Evolutionary conservation across 176 grass and related monocot genomes (phyloP).

Genomic region (Chrysopogon serrulatus): DNA sequence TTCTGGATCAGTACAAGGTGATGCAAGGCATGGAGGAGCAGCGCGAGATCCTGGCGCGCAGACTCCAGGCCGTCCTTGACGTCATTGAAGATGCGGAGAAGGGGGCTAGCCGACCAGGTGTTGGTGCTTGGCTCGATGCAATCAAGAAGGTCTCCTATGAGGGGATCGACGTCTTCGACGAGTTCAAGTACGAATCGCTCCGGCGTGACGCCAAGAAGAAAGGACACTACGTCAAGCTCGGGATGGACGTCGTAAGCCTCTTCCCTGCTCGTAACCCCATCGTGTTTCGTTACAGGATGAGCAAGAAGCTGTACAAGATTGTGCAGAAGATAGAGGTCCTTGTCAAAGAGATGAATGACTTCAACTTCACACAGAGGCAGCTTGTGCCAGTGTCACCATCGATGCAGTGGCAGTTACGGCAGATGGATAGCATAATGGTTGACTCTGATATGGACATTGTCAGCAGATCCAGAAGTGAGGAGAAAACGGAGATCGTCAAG

Average conservation of each 20-base stretch:
- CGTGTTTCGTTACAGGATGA: conserved; percentile 21
- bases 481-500: neutral
- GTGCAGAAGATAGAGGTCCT: neutral
- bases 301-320: conserved; percentile 27
- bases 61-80: neutral
- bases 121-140: neutral
- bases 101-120: neutral
- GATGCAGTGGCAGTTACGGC: neutral
- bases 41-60: neutral
- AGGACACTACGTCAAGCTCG: neutral
- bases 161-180: neutral
- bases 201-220: conserved; percentile 2
- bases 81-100: neutral
- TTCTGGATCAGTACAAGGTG: neutral
- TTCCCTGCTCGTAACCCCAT: neutral
- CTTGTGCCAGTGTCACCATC: neutral
- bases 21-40: neutral
- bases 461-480: neutral
- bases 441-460: neutral
- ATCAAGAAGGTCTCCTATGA: neutral
- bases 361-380: neutral
- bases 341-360: neutral
- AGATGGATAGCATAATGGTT: neutral
- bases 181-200: neutral
- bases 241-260: neutral